Base-by-base conservation (phyloP, 345 rosid species). In the Adansonia digitata region DNA sequence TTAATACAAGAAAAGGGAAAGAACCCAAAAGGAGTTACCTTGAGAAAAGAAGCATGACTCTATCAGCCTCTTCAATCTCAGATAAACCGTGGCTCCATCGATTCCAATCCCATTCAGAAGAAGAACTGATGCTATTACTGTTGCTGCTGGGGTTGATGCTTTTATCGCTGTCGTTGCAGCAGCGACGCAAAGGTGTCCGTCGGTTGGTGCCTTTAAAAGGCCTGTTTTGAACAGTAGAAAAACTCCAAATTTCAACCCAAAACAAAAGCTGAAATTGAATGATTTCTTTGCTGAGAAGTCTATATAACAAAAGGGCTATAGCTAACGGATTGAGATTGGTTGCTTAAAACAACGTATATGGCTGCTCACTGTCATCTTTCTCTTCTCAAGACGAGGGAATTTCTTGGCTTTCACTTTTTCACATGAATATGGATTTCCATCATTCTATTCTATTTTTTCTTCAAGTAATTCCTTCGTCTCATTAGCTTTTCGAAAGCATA, bases 11-110 rank as follows among this genome's bases (percentile, higher is more conserved):
- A n/a, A n/a, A n/a, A n/a, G n/a, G n/a, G n/a, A n/a, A n/a, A n/a
- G n/a, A n/a, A n/a, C n/a, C n/a, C 27, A 66, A 62, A 7, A 39
- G 42, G 13, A 7, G 18, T 27, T 51, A 92, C 97, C 94, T 89
- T 92, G 77, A 94, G 95, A 49, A 86, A 88, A 69, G 98, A 92
- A 49, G 93, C 90, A 37, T 78, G 82, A 80, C 85, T 84, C 79
- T n/a, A n/a, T 94, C 97, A 75, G 91, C 84, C 74, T 92, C 88
- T 49, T 92, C 97, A 71, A 91, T 79, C 76, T 90, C 97, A 57
- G 89, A 78, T 83, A 94, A 92, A 78, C 91, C 93, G 56, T 92
- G 95, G 65, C 72, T 88, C 98, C 98, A 94, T 39, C 93, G 82
- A 85, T 72, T 83, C 98, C 97, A 94, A 82, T 91, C 97, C 97